Evolutionary conservation across 139 green algal genomes (phyloP).

Genomic region (Chlamydomonas schloesseri): DNA sequence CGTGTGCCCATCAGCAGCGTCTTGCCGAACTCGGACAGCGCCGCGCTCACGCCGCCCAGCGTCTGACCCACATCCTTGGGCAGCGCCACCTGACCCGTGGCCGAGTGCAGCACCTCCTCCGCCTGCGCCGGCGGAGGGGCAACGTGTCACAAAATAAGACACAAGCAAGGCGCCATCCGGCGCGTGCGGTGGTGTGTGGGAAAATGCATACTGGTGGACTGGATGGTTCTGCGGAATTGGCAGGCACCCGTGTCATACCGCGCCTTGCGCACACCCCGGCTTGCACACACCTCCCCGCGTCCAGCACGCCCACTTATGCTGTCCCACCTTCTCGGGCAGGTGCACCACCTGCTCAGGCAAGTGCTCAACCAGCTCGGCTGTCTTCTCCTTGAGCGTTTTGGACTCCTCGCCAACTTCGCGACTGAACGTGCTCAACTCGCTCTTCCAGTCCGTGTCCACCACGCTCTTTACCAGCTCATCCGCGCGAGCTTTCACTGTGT

Average conservation of each 20-base stretch:
- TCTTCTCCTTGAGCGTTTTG: constrained; percentile 60
- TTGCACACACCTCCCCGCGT: too few relatives aligned
- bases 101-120: constrained; percentile 24
- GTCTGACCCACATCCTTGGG: constrained; percentile 22
- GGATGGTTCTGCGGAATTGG: too few relatives aligned
- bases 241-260: too few relatives aligned
- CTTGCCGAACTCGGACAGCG: constrained; percentile 58
- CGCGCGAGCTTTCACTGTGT: constrained; percentile 70
- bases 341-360: constrained; percentile 58
- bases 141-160: too few relatives aligned
- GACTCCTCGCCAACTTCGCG: constrained; percentile 75
- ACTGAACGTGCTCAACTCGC: constrained; percentile 76
- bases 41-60: constrained; percentile 45
- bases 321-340: constrained; percentile 55
- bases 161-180: not conserved
- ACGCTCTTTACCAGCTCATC: constrained; percentile 77
- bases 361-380: constrained; percentile 62
- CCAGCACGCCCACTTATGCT: not conserved
- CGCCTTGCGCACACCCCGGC: too few relatives aligned
- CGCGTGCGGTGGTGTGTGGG: too few relatives aligned
- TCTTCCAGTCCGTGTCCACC: constrained; percentile 79
- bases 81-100: not conserved
- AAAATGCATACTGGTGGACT: too few relatives aligned
- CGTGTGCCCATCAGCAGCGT: constrained; percentile 67
- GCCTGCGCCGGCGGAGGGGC: constrained; percentile 14